Conservation (phyloP, 768 basidiomycete species). For the Tricholomella constricta region DNA sequence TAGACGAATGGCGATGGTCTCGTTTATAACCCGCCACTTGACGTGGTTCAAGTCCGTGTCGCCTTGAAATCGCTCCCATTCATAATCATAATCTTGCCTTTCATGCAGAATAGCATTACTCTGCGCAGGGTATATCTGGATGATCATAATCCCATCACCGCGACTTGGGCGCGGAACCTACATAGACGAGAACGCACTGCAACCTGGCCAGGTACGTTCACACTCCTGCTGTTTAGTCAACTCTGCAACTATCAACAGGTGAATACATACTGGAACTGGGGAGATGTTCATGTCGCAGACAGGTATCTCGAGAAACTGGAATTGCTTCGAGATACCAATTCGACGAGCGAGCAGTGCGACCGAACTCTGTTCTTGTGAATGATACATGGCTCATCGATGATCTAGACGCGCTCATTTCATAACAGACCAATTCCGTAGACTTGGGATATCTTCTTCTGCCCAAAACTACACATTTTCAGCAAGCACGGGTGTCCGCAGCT, state of each 20-base stretch:
- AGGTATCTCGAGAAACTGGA: conserved; percentile 74
- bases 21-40: conserved; percentile 35
- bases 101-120: conserved; percentile 56
- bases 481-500: conserved; percentile 48
- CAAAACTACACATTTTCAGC: conserved; percentile 68
- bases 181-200: conserved; percentile 95
- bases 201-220: conserved; percentile 80
- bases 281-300: conserved; percentile 86
- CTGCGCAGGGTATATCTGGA: conserved; percentile 76
- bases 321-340: conserved; percentile 58
- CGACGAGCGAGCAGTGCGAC: conserved; percentile 71
- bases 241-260: conserved; percentile 52
- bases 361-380: conserved; percentile 1
- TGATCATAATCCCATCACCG: conserved; percentile 72
- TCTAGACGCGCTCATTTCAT: conserved; percentile 68
- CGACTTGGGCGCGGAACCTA: conserved; percentile 69
- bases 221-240: not conserved
- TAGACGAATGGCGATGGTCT: conserved; percentile 41
- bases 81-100: conserved; percentile 7
- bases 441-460: conserved; percentile 70
- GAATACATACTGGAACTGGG: conserved; percentile 90
- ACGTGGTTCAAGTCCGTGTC: conserved; percentile 38
- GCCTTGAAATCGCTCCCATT: not conserved
- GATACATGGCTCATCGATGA: conserved; percentile 3
- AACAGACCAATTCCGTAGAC: conserved; percentile 63